Evolutionary conservation across 768 basidiomycete genomes (phyloP), one percentile per base, ranked within the genome.

Genomic region (Fomitopsis serialis): DNA sequence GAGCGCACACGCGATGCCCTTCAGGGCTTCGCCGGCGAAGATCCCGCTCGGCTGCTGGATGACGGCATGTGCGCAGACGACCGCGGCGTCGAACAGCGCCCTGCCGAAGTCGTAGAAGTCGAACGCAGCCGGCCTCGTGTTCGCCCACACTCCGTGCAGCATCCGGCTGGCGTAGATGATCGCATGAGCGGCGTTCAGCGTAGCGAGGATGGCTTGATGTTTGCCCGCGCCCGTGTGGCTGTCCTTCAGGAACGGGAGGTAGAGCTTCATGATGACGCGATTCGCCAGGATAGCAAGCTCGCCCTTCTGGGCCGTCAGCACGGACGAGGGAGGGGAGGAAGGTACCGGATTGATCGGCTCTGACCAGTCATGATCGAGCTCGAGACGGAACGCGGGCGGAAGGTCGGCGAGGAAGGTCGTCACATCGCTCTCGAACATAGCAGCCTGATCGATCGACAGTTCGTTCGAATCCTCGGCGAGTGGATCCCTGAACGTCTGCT

Each of bases 21-120:
- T 75, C 51, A 76, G 61, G 44, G 81, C 81, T 8, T 73, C 73
- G 8, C 65, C 63, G 0, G 78, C 77, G 60, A 77, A 76, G 34
- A 81, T 68, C 25, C 71, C 72, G 22, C 56, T 63, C 0, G 81
- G 79, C 50, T 80, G 75, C 61, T 75, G 74, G 49, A 87, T 73
- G 51, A 78, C 79, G 8, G 81, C 77, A 61, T 85, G 79, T 8
- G 83, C 83, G 57, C 82, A 84, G 13, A 81, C 72, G 19, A 87
- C 77, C 4, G 80, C 77, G 0, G 89, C 82, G 57, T 87, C 85
- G 60, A 86, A 81, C 19, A 91, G 66, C 13, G 80, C 71, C 55
- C 83, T 77, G 15, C 78, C 75, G 47, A 86, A 77, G 2, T 84
- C 75, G 61, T 85, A 82, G 58, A 80, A 79, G 51, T 76, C 76